A percentile compares a stretch with the other conserved stretches of the same genome.
phyloP scores from a whole-genome alignment of 129 eudicot genomes.

The Scalesia atractyloides region DNA sequence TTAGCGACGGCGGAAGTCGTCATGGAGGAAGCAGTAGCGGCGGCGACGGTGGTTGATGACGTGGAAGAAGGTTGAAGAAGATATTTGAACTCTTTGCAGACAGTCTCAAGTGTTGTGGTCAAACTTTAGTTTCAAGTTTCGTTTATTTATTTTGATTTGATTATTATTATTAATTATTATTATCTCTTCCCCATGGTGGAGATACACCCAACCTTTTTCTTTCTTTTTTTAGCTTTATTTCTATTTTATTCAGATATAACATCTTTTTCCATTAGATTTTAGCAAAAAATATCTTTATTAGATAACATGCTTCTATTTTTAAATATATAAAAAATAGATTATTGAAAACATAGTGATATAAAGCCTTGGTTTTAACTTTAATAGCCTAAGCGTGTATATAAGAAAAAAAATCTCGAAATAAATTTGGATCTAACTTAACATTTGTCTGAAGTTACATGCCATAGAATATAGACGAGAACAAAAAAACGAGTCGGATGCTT shows the following conservation, averaged over 20 bases:
- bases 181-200: conserved; percentile 7
- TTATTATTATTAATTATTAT: too few relatives aligned
- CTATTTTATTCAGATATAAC: background rate
- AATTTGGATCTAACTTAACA: too few relatives aligned
- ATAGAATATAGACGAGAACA: too few relatives aligned
- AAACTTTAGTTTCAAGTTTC: conserved; percentile 26
- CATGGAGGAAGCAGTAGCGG: background rate
- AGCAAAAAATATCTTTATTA: too few relatives aligned
- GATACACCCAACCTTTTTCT: conserved; percentile 3
- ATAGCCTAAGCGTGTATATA: too few relatives aligned
- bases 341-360: too few relatives aligned
- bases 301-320: too few relatives aligned
- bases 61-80: conserved; percentile 10
- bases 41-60: background rate
- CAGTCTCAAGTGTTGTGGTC: background rate
- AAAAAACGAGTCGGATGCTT: too few relatives aligned
- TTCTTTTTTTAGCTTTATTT: background rate
- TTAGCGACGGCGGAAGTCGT: conserved; percentile 11
- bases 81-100: background rate
- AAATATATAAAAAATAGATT: too few relatives aligned
- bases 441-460: too few relatives aligned
- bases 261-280: background rate
- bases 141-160: conserved; percentile 5
- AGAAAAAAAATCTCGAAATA: too few relatives aligned
- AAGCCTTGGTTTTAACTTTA: too few relatives aligned